Base-by-base conservation (phyloP, 257 asterid species). In the Avicennia marina region DNA sequence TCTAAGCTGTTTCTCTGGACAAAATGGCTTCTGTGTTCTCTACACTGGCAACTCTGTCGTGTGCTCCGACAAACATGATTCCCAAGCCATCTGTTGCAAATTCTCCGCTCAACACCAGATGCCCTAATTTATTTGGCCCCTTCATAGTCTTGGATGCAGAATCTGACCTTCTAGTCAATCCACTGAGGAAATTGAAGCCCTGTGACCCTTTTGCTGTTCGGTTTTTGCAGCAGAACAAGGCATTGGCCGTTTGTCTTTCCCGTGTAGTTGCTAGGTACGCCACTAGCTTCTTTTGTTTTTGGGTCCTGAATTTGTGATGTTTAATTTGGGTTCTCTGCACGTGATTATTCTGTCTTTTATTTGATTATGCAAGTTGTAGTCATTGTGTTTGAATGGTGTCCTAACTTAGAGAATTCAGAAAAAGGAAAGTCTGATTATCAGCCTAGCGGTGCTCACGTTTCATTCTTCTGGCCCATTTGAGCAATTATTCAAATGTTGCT, bases 171-270 rank as follows among this genome's bases (percentile, higher is more conserved):
- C 52, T 66, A 27, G 49, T 58, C 31, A 63, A 56, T 52, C 15
- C 66, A 43, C 67, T 47, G 54, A 67, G 70, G 68, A 71, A 68
- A 49, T 31, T 67, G 63, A 62, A 65, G 67, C 72, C 76, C 4
- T 58, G n/a, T n/a, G n/a, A n/a, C n/a, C n/a, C n/a, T n/a, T n/a
- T n/a, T n/a, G n/a, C 60, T 21, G 55, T 64, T 64, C 47, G 44
- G 2, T 53, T 63, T 54, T 48, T 63, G 21, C 75, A 50, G 34
- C 72, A 49, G 41, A 49, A 56, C 32, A 58, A 15, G 24, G 72
- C 77, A 48, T 41, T 60, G 62, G 53, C 60, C 49, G 67, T 60
- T 60, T 64, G 58, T 65, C 29, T 53, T 56, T 61, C 82, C 39
- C 56, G 21, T 46, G 46, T 65, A 53, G 62, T 62, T 60, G 51